Conservation (phyloP, 495 filamentous ascomycete genomes). For the Aspergillus egyptiacus region DNA sequence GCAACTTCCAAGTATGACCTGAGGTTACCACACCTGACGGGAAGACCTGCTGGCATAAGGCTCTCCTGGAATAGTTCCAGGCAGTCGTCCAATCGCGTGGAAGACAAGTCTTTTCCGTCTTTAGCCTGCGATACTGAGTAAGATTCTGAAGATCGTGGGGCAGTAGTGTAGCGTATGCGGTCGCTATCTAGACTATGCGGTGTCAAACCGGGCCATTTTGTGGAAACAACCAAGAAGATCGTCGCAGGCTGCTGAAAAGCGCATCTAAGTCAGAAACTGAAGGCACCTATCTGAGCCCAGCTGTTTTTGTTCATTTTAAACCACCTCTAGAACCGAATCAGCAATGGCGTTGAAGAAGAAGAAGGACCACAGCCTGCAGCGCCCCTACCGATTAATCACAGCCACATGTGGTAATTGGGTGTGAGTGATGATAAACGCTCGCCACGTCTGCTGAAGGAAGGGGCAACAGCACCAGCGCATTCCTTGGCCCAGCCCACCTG, state of each 20-base stretch:
- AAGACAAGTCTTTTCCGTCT: neutral
- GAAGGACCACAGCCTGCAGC: conserved; percentile 9
- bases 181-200: too few relatives aligned
- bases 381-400: conserved; percentile 12
- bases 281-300: neutral
- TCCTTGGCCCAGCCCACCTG: too few relatives aligned
- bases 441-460: conserved; percentile 8
- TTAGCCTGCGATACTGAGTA: too few relatives aligned
- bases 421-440: too few relatives aligned
- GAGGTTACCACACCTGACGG: neutral
- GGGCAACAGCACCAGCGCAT: too few relatives aligned
- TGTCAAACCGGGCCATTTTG: too few relatives aligned
- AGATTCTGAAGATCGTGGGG: neutral
- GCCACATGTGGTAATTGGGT: neutral
- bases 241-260: too few relatives aligned
- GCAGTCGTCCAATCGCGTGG: neutral
- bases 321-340: conserved; percentile 14
- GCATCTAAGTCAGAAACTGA: too few relatives aligned
- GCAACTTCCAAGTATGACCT: neutral
- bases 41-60: too few relatives aligned
- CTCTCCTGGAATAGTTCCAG: too few relatives aligned
- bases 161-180: too few relatives aligned
- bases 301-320: neutral
- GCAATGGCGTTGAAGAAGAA: conserved; percentile 1
- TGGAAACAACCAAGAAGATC: too few relatives aligned